Percentiles rank a stretch among this genome's conserved stretches.
These are phyloP conservation scores for Lathyrus sativus DNA, from an alignment of 306 rosid species.

Conservation along the genomic window DNA sequence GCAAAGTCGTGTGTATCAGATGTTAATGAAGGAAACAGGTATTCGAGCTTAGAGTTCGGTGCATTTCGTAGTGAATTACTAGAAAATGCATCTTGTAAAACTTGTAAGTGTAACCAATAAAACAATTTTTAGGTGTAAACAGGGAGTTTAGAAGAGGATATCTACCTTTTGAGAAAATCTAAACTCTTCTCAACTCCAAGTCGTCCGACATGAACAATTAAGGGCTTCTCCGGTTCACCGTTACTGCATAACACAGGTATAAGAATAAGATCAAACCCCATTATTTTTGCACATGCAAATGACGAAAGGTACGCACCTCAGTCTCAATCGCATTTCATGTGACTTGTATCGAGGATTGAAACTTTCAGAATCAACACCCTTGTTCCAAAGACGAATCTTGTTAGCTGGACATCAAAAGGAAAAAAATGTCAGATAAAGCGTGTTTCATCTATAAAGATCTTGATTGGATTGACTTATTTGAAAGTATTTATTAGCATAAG, in stretches of 20 bases:
- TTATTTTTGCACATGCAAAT: conserved; percentile 12
- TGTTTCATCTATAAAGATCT: neutral
- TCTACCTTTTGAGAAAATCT: conserved; percentile 88
- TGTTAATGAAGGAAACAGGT: conserved; percentile 31
- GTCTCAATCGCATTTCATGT: conserved; percentile 77
- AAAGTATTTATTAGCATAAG: neutral
- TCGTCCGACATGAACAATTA: conserved; percentile 92
- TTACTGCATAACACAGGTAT: conserved; percentile 49
- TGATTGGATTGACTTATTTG: neutral
- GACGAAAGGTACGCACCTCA: conserved; percentile 51
- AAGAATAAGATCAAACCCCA: conserved; percentile 33
- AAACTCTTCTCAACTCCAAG: conserved; percentile 97
- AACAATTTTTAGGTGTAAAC: neutral
- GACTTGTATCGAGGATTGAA: conserved; percentile 81
- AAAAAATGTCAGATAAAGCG: conserved; percentile 26
- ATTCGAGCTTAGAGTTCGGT: neutral
- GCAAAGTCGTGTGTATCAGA: conserved; percentile 46
- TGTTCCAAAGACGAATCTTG: conserved; percentile 93
- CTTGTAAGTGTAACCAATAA: conserved; percentile 8
- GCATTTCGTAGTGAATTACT: neutral
- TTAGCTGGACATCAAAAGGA: conserved; percentile 60
- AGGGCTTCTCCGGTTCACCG: conserved; percentile 92
- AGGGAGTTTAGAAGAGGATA: conserved; percentile 23
- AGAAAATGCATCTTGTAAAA: conserved; percentile 15
- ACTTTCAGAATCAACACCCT: conserved; percentile 95